Evolutionary conservation across 495 filamentous ascomycete species (phyloP).

Genomic region (Chlorociboria aeruginascens): DNA sequence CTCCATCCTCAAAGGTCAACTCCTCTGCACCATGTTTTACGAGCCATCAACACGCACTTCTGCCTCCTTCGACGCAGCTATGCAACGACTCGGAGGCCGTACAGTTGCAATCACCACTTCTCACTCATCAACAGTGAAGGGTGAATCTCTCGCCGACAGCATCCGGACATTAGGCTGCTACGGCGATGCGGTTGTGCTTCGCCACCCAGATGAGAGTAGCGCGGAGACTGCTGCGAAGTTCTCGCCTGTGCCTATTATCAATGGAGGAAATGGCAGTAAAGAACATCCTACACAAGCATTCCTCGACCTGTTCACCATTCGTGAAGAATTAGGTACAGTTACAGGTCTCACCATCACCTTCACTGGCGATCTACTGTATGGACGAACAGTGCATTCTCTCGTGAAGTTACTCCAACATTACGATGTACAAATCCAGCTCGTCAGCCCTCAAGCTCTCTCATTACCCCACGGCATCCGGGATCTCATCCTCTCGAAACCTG

Average conservation of each 20-base stretch:
- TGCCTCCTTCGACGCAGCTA: conserved; percentile 91
- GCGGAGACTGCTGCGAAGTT: conserved; percentile 72
- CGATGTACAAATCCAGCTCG: conserved; percentile 84
- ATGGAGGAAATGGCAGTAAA: conserved; percentile 86
- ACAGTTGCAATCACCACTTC: conserved; percentile 66
- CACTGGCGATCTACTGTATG: conserved; percentile 82
- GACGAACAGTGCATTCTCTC: conserved; percentile 87
- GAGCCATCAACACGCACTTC: conserved; percentile 95
- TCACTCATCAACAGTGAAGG: conserved; percentile 80
- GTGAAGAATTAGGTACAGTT: conserved; percentile 91
- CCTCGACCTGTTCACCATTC: conserved; percentile 97
- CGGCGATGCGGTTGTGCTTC: conserved; percentile 84
- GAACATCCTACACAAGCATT: conserved; percentile 98
- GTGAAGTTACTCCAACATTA: conserved; percentile 90
- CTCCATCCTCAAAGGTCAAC: conserved; percentile 69
- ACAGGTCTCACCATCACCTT: conserved; percentile 93
- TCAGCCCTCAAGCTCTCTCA: conserved; percentile 66
- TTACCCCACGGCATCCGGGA: conserved; percentile 64
- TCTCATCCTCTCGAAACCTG: conserved; percentile 56
- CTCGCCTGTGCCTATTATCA: conserved; percentile 84
- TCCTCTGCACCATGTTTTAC: conserved; percentile 89
- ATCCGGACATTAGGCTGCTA: conserved; percentile 90
- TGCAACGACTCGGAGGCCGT: conserved; percentile 89
- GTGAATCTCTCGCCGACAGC: conserved; percentile 85
- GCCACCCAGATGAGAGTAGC: conserved; percentile 73